These are phyloP conservation scores for Apiospora sp. DNA, from an alignment of 2,329 filamentous ascomycete species.

Conservation along the genomic window DNA sequence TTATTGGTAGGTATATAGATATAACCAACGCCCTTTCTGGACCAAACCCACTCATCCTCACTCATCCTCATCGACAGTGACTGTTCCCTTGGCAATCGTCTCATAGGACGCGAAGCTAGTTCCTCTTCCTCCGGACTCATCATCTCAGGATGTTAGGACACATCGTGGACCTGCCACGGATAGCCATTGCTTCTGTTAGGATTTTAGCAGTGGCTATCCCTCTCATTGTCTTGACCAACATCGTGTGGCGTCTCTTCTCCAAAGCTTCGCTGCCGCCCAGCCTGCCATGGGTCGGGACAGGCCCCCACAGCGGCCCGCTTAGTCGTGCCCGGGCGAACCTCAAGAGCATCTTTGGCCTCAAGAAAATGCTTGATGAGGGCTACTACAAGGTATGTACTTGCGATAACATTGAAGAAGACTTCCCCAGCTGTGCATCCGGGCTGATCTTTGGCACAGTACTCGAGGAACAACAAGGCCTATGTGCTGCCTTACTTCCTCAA, in stretches of 20 bases:
- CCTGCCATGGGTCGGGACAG: slow-evolving; percentile 40
- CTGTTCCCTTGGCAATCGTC: neutral
- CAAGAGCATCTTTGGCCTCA: slow-evolving; percentile 38
- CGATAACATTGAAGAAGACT: too few species aligned
- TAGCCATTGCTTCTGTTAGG: neutral
- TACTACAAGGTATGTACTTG: slow-evolving; percentile 37
- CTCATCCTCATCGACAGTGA: neutral
- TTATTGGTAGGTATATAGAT: neutral
- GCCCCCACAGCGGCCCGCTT: slow-evolving; percentile 24
- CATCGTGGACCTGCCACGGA: neutral
- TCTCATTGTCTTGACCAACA: slow-evolving; percentile 30
- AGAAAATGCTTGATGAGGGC: slow-evolving; percentile 39
- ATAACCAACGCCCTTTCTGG: neutral
- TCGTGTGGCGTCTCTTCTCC: slow-evolving; percentile 39
- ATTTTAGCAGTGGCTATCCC: slow-evolving; percentile 20
- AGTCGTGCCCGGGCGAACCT: slow-evolving; percentile 39
- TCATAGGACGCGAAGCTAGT: too few species aligned
- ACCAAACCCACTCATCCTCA: neutral
- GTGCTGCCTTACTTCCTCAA: slow-evolving; percentile 45
- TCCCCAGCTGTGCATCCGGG: too few species aligned
- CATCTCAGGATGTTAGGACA: neutral
- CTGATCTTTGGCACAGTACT: slow-evolving; percentile 39
- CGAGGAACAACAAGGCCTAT: slow-evolving; percentile 39
- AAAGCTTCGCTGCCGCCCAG: slow-evolving; percentile 34
- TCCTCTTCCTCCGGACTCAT: neutral